Evolutionary conservation across 208 protist genomes (phyloP).

Genomic region (Acanthamoeba royreba): DNA sequence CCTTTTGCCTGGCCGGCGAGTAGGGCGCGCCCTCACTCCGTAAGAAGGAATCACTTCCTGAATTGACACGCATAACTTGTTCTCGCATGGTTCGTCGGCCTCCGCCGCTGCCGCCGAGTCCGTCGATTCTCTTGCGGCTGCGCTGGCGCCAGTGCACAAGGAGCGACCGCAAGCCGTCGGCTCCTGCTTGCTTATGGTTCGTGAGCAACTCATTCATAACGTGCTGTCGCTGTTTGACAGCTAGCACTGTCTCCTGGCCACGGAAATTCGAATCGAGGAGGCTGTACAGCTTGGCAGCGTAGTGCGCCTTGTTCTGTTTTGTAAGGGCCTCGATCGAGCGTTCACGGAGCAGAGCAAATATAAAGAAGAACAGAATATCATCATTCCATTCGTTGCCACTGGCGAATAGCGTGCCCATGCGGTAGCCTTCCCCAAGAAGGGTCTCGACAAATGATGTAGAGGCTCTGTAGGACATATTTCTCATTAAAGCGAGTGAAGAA

Average conservation of each 20-base stretch:
- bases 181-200: too few species aligned
- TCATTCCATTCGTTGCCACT: conserved; percentile 32
- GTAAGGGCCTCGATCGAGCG: not conserved
- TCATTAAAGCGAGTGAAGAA: not conserved
- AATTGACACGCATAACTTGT: too few species aligned
- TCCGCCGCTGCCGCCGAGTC: not conserved
- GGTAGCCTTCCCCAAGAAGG: not conserved
- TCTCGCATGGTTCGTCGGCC: too few species aligned
- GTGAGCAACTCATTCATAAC: not conserved
- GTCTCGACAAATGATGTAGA: not conserved
- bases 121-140: not conserved
- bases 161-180: not conserved
- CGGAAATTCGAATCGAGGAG: not conserved
- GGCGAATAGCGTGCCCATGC: not conserved
- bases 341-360: not conserved
- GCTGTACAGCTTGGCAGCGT: conserved; percentile 20
- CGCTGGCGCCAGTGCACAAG: not conserved
- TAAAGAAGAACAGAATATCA: not conserved
- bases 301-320: not conserved
- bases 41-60: not conserved
- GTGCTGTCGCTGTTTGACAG: not conserved
- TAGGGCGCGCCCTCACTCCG: not conserved
- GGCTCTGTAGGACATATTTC: not conserved
- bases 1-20: too few species aligned
- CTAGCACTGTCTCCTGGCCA: not conserved